A percentile compares a stretch with the other conserved stretches of the same genome.
Evolutionary conservation across 1,284 basidiomycete genomes (phyloP).

Genomic region (Cryptococcus hybrid): DNA sequence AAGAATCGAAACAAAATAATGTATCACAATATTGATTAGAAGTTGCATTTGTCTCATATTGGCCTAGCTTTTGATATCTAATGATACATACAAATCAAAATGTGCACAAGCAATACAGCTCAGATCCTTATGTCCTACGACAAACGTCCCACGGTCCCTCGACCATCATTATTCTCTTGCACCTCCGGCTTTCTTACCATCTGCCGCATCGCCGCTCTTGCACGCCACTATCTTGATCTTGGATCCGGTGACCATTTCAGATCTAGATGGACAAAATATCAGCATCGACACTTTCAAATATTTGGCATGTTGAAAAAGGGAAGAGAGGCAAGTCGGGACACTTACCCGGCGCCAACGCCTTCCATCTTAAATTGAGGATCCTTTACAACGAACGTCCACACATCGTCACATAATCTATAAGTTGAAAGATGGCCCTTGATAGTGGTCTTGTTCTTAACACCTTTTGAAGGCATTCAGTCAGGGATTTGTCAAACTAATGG

Average conservation of each 20-base stretch:
- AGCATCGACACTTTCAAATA: background rate
- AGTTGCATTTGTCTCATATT: no score
- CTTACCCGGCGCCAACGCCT: constrained; percentile 57
- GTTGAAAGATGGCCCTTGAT: constrained; percentile 89
- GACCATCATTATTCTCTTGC: background rate
- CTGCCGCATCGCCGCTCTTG: constrained; percentile 81
- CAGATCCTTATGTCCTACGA: no score
- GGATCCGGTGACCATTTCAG: constrained; percentile 58
- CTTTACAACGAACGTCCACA: constrained; percentile 95
- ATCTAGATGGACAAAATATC: constrained; percentile 6
- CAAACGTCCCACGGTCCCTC: no score
- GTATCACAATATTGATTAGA: no score
- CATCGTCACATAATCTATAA: constrained; percentile 92
- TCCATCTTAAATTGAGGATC: constrained; percentile 94
- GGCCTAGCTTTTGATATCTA: no score
- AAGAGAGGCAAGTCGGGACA: background rate
- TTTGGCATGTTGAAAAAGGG: no score
- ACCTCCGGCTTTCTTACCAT: constrained; percentile 30
- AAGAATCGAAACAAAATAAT: no score
- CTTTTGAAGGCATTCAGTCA: constrained; percentile 84
- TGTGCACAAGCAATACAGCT: no score
- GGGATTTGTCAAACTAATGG: constrained; percentile 86
- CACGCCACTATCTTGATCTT: constrained; percentile 95
- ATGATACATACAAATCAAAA: no score
- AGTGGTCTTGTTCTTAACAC: constrained; percentile 87